phyloP scores from a whole-genome alignment of 805 yeast genomes.

The Barnettozyma populi region DNA sequence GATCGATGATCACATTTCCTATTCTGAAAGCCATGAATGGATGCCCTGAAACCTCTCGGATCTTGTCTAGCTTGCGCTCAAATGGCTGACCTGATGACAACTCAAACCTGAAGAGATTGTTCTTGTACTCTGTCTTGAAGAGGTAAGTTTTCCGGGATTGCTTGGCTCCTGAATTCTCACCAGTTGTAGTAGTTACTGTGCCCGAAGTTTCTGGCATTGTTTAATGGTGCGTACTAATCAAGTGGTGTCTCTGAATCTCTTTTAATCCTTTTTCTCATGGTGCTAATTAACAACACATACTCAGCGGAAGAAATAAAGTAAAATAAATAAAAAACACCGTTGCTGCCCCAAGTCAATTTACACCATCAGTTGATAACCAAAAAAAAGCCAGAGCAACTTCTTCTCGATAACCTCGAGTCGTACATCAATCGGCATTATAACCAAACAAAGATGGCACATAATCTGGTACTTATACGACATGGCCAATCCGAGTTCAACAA shows the following conservation, averaged over 20 bases:
- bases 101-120: not conserved
- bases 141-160: not conserved
- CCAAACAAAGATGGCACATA: constrained; percentile 19
- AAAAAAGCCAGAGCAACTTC: not conserved
- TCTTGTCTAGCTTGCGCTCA: not conserved
- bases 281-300: too few species aligned
- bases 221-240: not conserved
- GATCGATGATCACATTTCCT: not conserved
- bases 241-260: too few species aligned
- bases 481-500: constrained; percentile 81
- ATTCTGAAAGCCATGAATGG: not conserved
- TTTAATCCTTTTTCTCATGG: too few species aligned
- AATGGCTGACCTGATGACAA: not conserved
- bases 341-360: too few species aligned
- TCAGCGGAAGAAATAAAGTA: too few species aligned
- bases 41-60: not conserved
- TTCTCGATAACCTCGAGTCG: not conserved
- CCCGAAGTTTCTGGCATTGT: not conserved
- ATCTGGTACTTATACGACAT: constrained; percentile 64
- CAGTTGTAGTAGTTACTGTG: not conserved
- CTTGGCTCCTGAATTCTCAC: not conserved
- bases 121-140: not conserved
- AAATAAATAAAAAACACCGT: too few species aligned
- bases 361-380: constrained; percentile 4
- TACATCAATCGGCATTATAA: not conserved